Base-by-base conservation (phyloP, 306 rosid genomes). In the Quercus cerris region DNA sequence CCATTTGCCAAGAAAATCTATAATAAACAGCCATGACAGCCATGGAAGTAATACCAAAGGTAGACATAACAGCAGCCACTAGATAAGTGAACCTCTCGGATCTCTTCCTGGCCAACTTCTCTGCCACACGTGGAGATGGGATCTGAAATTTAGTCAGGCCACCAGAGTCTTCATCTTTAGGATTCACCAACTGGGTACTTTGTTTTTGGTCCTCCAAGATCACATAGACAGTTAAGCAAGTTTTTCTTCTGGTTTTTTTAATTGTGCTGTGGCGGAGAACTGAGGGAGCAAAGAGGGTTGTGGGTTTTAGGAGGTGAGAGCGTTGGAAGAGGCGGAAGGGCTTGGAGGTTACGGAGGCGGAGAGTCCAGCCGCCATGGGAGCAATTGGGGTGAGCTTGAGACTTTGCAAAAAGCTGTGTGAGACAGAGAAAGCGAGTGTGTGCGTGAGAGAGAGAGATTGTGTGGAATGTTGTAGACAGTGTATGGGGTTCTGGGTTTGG, bases 1-100 rank as follows among this genome's bases (percentile, higher is more conserved):
- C 97, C 96, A 91, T 89, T 95, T 95, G 99, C 99, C 99, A 95
- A 27, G 89, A 80, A 82, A 93, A 95, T 83, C 99, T 86, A 28
- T 83, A 95, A 72, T 95, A 95, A 82, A 95, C 98, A 9, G 99
- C 78, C 71, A 95, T 57, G 46, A 91, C 86, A 6, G 97, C 98
- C 99, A 95, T 85, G 76, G 98, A 93, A 20, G 97, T 95, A 77
- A 95, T 81, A 1, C 97, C 99, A 0, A 93, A 82, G 85, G 87
- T 95, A 7, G 99, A 95, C 97, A 95, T 81, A 2, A 95, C 85
- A 1, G 99, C 99, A 0, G 99, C 98, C 1, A 95, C 71, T 4
- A 95, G 92, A 75, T 93, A 95, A 3, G 97, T 89, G 41, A 82
- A 87, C 77, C 98, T 88, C 82, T 93, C 99, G 0, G 97, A 95